A percentile compares a stretch with the other conserved stretches of the same genome.
Conservation (phyloP, 1,139 yeast species). For the Chernovozyma aurita region DNA sequence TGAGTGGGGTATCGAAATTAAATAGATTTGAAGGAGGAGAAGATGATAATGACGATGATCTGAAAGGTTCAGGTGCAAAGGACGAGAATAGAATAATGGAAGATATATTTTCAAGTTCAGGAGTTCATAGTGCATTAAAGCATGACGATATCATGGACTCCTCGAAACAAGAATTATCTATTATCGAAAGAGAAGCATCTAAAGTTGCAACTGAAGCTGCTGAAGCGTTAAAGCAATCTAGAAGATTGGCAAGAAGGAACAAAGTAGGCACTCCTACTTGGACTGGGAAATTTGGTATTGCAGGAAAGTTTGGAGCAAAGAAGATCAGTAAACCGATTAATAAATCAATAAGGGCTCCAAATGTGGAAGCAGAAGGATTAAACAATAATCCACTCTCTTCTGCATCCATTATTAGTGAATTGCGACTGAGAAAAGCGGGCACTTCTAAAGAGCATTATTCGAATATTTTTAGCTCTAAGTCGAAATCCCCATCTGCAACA, state of each 20-base stretch:
- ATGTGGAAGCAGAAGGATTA: not conserved
- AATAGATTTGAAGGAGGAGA: slow-evolving; percentile 47
- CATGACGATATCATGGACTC: slow-evolving; percentile 75
- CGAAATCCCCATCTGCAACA: slow-evolving; percentile 16
- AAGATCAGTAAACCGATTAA: slow-evolving; percentile 3
- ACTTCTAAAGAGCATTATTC: slow-evolving; percentile 5
- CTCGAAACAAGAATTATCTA: slow-evolving; percentile 42
- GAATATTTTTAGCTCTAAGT: slow-evolving; percentile 6
- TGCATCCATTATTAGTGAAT: slow-evolving; percentile 29
- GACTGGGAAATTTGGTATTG: slow-evolving; percentile 90
- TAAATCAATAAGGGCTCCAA: not conserved
- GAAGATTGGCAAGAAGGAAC: slow-evolving; percentile 58
- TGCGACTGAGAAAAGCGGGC: slow-evolving; percentile 28
- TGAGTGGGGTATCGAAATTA: slow-evolving; percentile 52
- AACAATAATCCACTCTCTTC: slow-evolving; percentile 17
- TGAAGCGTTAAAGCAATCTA: slow-evolving; percentile 62
- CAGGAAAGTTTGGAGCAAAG: slow-evolving; percentile 50
- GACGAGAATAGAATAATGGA: slow-evolving; percentile 67
- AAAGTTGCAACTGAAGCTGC: slow-evolving; percentile 77
- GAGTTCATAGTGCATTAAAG: slow-evolving; percentile 70
- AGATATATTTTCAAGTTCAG: slow-evolving; percentile 66
- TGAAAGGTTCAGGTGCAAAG: slow-evolving; percentile 18
- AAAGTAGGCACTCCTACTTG: slow-evolving; percentile 88
- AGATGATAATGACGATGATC: slow-evolving; percentile 24
- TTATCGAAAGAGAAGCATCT: slow-evolving; percentile 73